phyloP scores from a whole-genome alignment of 176 grass and related monocot genomes.

The Saccharum spontaneum region DNA sequence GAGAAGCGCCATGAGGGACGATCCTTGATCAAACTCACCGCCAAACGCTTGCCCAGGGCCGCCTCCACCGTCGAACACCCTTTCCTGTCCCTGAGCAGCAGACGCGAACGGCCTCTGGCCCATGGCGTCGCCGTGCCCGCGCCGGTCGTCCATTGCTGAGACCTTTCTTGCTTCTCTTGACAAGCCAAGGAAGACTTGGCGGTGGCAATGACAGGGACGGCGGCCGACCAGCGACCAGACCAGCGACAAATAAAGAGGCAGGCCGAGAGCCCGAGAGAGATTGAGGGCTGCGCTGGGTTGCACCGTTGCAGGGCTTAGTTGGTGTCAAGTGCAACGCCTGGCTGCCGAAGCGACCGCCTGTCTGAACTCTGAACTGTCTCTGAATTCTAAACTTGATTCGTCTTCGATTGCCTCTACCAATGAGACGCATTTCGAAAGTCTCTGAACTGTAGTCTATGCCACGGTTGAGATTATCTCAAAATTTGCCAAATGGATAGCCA shows the following conservation, averaged over 20 bases:
- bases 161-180: slow-evolving; percentile 14
- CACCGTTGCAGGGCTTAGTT: too few species aligned
- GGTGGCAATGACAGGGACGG: slow-evolving; percentile 34
- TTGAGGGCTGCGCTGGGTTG: background rate
- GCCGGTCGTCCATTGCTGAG: slow-evolving; percentile 33
- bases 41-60: slow-evolving; percentile 8
- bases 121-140: slow-evolving; percentile 14
- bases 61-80: slow-evolving; percentile 48
- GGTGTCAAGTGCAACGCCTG: background rate
- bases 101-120: slow-evolving; percentile 32
- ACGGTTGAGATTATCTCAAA: background rate
- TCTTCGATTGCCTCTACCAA: background rate
- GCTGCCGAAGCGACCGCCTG: background rate
- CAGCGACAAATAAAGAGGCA: background rate
- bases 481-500: slow-evolving; percentile 29
- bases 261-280: background rate
- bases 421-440: background rate
- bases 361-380: background rate
- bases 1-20: slow-evolving; percentile 43
- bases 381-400: background rate
- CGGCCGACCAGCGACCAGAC: background rate
- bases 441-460: background rate
- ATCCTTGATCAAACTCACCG: slow-evolving; percentile 34
- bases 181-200: background rate
- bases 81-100: slow-evolving; percentile 23